Evolutionary conservation across 2,329 filamentous ascomycete genomes (phyloP), one percentile per base, ranked within the genome.

Genomic region (Stachybotrys chartarum): DNA sequence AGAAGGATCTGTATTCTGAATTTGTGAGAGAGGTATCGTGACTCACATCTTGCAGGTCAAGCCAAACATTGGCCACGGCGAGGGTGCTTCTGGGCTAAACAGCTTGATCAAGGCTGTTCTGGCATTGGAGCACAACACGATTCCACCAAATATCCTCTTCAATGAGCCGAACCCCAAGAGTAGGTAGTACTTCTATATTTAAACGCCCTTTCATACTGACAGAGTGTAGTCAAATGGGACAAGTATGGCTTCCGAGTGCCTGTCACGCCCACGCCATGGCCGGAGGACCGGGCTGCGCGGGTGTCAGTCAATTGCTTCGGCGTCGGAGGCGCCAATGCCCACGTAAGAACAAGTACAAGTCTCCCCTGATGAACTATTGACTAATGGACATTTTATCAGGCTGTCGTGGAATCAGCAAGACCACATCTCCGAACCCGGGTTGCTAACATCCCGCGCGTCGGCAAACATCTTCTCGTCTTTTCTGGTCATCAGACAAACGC

Each of bases 61-160:
- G 57, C 63, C 69, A 6, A 72, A 73, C 47, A 55, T 76, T 14
- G 78, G 78, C 0, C 78, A 81, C 56, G 60, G 63, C 0, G 78
- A 79, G 58, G 71, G 68, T 0, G 74, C 76, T 0, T 70, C 72
- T 1, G 78, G 76, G 0, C 52, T 80, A 0, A 67, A 68, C 0
- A 67, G 67, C 0, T 24, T 80, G 2, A 69, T 81, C 17, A 81
- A 81, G 55, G 64, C 64, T 14, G 61, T 74, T 1, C 51, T 79
- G 12, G 68, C 70, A 0, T 55, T 78, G 1, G 75, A 79, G 55
- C 63, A 71, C 6, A 60, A 60, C 1, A 65, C 58, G 3, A 76
- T 77, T 11, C 73, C 70, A 0, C 73, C 72, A 0, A 74, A 69
- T 17, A 70, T 74, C 46, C 70, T 75, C 52, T 74, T 71, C 56